These are phyloP conservation scores for Lactarius psammicola DNA, from an alignment of 768 basidiomycete genomes.

Conservation along the genomic window DNA sequence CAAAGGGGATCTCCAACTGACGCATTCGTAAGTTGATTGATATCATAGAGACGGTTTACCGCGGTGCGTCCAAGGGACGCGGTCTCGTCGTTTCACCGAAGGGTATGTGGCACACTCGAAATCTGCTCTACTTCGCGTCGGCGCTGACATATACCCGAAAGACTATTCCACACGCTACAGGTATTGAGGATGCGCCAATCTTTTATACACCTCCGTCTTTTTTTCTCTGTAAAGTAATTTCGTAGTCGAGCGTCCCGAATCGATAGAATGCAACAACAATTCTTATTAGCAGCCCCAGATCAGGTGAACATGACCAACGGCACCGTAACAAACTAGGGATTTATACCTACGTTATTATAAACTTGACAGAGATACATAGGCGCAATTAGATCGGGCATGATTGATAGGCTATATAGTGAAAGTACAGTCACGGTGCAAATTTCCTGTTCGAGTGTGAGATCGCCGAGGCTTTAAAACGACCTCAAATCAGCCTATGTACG, in stretches of 20 bases:
- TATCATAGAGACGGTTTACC: conserved; percentile 96
- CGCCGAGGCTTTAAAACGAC: no score
- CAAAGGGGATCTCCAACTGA: conserved; percentile 4
- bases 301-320: neutral
- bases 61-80: conserved; percentile 95
- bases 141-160: conserved; percentile 31
- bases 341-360: neutral
- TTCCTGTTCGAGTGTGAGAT: neutral
- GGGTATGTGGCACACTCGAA: conserved; percentile 49
- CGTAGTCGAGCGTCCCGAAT: neutral
- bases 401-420: neutral
- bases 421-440: neutral
- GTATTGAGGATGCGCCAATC: conserved; percentile 44
- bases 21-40: conserved; percentile 72
- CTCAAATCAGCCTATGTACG: neutral
- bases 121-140: neutral
- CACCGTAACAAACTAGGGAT: neutral
- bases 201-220: neutral
- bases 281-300: neutral
- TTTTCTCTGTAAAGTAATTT: neutral
- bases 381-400: neutral
- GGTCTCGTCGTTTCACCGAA: conserved; percentile 97
- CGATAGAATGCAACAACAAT: neutral
- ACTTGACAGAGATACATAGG: neutral
- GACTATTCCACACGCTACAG: conserved; percentile 83